A percentile compares a stretch with the other conserved stretches of the same genome.
These are phyloP conservation scores for Saccharomyces hybrid DNA, from an alignment of 1,139 yeast species.

Conservation along the genomic window DNA sequence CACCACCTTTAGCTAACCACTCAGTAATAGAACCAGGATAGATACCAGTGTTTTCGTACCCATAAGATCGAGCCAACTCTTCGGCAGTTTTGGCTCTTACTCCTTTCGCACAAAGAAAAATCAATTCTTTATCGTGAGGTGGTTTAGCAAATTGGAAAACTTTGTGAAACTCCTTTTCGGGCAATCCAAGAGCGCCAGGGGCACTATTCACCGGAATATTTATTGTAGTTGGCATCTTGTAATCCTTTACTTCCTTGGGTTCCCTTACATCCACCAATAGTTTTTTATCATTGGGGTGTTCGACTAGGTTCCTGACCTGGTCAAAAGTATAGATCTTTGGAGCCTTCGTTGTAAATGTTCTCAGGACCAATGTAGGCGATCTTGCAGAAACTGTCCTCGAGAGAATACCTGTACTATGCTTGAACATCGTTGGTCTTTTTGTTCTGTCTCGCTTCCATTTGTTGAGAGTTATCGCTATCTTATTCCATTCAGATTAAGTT, in stretches of 20 bases:
- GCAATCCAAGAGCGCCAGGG: slow-evolving; percentile 86
- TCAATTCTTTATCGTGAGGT: slow-evolving; percentile 54
- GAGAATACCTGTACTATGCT: background rate
- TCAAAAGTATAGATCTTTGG: slow-evolving; percentile 46
- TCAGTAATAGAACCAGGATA: slow-evolving; percentile 81
- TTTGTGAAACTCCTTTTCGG: slow-evolving; percentile 70
- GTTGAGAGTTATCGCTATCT: background rate
- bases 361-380: background rate
- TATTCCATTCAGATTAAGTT: background rate
- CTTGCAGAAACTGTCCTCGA: background rate
- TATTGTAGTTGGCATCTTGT: slow-evolving; percentile 73
- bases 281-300: slow-evolving; percentile 37
- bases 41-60: slow-evolving; percentile 70
- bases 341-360: slow-evolving; percentile 14
- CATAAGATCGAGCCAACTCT: slow-evolving; percentile 83
- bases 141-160: slow-evolving; percentile 86
- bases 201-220: slow-evolving; percentile 86
- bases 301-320: slow-evolving; percentile 45
- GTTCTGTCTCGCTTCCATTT: background rate
- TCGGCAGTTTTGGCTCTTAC: slow-evolving; percentile 88
- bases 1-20: slow-evolving; percentile 47
- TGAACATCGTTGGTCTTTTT: background rate
- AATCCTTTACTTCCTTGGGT: slow-evolving; percentile 63
- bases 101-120: slow-evolving; percentile 91
- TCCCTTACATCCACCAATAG: slow-evolving; percentile 86